Conservation (phyloP, 148 eudicot genomes). For the Polygonum maritimum region DNA sequence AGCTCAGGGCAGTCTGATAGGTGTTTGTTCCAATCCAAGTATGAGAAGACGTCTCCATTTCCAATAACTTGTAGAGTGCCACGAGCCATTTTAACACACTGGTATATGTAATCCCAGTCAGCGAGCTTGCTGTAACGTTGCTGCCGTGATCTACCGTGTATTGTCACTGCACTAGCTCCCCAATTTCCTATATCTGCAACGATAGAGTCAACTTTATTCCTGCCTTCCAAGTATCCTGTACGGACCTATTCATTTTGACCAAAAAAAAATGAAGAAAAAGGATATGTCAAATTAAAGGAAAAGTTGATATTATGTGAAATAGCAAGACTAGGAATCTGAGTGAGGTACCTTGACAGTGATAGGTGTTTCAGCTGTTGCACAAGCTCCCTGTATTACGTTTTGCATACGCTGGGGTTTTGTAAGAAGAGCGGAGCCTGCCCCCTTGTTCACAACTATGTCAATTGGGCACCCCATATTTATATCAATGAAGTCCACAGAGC, state of each 20-base stretch:
- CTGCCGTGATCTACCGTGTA: constrained; percentile 95
- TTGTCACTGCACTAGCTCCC: constrained; percentile 90
- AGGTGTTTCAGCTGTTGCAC: constrained; percentile 62
- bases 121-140: constrained; percentile 94
- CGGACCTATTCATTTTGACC: constrained; percentile 44
- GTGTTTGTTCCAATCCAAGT: constrained; percentile 78
- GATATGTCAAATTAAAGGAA: neutral
- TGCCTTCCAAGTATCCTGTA: constrained; percentile 88
- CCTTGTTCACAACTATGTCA: constrained; percentile 90
- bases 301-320: neutral
- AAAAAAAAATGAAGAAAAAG: neutral
- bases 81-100: constrained; percentile 69
- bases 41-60: constrained; percentile 89
- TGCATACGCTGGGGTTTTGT: constrained; percentile 91
- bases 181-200: constrained; percentile 66
- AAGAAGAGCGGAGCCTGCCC: constrained; percentile 95
- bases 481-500: constrained; percentile 89
- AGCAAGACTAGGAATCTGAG: neutral
- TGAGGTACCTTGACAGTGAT: constrained; percentile 76
- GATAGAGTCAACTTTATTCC: constrained; percentile 65
- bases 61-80: constrained; percentile 67
- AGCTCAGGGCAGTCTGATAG: constrained; percentile 79
- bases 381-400: constrained; percentile 64
- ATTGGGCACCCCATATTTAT: constrained; percentile 99
- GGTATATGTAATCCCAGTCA: constrained; percentile 82